A percentile compares a stretch with the other conserved stretches of the same genome.
These are phyloP conservation scores for Backusella psychrophila DNA, from an alignment of 192 early-diverging fungal species.

Conservation along the genomic window DNA sequence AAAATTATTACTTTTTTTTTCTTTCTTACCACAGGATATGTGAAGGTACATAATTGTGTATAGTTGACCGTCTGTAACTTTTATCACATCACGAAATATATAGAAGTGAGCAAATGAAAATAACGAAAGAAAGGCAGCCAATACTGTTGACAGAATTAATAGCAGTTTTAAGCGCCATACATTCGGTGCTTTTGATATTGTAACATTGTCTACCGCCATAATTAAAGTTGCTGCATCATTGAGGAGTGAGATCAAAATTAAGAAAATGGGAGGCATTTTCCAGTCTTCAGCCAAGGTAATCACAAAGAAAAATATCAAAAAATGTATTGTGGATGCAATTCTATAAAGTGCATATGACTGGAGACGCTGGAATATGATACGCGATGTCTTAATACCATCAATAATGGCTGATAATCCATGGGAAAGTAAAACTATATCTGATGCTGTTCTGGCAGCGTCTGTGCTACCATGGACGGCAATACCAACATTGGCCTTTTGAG, in stretches of 20 bases:
- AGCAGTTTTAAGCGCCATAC: slow-evolving; percentile 73
- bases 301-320: slow-evolving; percentile 78
- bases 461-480: slow-evolving; percentile 78
- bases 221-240: slow-evolving; percentile 71
- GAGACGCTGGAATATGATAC: slow-evolving; percentile 76
- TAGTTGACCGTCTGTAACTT: slow-evolving; percentile 28
- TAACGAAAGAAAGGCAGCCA: slow-evolving; percentile 53
- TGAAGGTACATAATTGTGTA: slow-evolving; percentile 76
- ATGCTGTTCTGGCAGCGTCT: slow-evolving; percentile 73
- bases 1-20: neutral
- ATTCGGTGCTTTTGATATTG: slow-evolving; percentile 63
- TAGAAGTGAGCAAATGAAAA: slow-evolving; percentile 71
- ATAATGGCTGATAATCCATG: slow-evolving; percentile 72
- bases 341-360: slow-evolving; percentile 70
- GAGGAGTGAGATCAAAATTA: slow-evolving; percentile 69
- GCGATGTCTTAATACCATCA: slow-evolving; percentile 66
- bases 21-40: slow-evolving; percentile 59
- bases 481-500: slow-evolving; percentile 62
- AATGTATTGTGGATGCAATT: slow-evolving; percentile 78
- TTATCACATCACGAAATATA: slow-evolving; percentile 43
- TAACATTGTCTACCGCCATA: slow-evolving; percentile 74
- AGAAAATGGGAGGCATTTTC: slow-evolving; percentile 59
- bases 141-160: slow-evolving; percentile 59
- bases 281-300: slow-evolving; percentile 62
- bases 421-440: slow-evolving; percentile 74